Percentiles rank a stretch among this genome's conserved stretches.
phyloP scores from a whole-genome alignment of 2,329 filamentous ascomycete species.

The Piedraia hortae region DNA sequence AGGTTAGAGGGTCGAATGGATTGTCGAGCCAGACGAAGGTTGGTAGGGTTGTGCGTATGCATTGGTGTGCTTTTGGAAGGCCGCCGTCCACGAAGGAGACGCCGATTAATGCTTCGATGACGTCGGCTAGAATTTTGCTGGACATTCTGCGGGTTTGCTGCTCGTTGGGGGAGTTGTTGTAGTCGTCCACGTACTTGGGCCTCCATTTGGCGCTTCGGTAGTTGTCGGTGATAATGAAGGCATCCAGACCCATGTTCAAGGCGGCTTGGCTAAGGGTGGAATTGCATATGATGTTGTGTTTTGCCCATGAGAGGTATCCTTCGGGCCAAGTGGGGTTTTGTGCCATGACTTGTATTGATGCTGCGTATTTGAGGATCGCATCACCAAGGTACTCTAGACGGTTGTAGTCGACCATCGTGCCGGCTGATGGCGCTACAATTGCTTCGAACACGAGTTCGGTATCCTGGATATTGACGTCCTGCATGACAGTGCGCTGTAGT shows the following conservation, averaged over 20 bases:
- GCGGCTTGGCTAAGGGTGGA: constrained; percentile 39
- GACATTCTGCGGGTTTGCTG: constrained; percentile 22
- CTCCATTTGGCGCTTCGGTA: constrained; percentile 51
- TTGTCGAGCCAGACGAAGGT: constrained; percentile 15
- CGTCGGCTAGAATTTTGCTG: constrained; percentile 61
- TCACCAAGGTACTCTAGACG: constrained; percentile 72
- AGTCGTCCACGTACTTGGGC: constrained; percentile 29
- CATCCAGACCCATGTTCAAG: constrained; percentile 34
- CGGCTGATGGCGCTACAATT: constrained; percentile 36
- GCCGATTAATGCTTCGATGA: constrained; percentile 64
- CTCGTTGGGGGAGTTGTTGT: constrained; percentile 10
- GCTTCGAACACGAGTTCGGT: constrained; percentile 37
- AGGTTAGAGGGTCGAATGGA: constrained; percentile 3
- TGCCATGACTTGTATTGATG: constrained; percentile 36
- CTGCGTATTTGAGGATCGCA: constrained; percentile 41
- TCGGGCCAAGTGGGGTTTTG: constrained; percentile 43
- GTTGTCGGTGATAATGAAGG: constrained; percentile 38
- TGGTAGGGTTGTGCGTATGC: constrained; percentile 38
- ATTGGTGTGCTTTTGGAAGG: constrained; percentile 31
- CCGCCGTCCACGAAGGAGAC: constrained; percentile 45
- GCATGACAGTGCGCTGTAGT: constrained; percentile 28
- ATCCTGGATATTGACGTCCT: constrained; percentile 21
- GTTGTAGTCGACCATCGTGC: constrained; percentile 43
- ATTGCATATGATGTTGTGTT: constrained; percentile 45
- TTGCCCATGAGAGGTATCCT: constrained; percentile 40